Evolutionary conservation across 192 early-diverging fungal species (phyloP), one percentile per base, ranked within the genome.

Genomic region (Entomortierella beljakovae): DNA sequence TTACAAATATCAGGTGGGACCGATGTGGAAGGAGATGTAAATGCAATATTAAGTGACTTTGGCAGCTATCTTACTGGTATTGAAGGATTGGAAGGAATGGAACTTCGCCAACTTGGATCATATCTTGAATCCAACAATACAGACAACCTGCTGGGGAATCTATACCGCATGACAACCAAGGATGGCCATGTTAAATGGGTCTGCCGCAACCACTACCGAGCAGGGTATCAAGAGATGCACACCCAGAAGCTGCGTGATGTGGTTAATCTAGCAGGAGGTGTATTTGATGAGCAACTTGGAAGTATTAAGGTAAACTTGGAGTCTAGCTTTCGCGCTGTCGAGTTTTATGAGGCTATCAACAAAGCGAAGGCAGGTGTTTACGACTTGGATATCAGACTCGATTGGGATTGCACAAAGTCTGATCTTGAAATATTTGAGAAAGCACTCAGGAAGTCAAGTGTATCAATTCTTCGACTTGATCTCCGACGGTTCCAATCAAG

Each of bases 121-220:
- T 62, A 60, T 35, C 49, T 70, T 25, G 25, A 18, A 29, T 32
- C 46, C 11, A 46, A 40, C 11, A 29, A 28, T 25, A 22, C 32
- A 29, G 59, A n/a, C 23, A 70, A 62, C 29, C 35, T 61, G 0
- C 59, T 61, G 32, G 68, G 68, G 1, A 62, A 62, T 34, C 38
- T 70, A 0, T 70, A 61, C 33, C 58, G 68, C 13, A 62, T 70
- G 58, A 62, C 52, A 7, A 62, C 68, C 28, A 40, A 13, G 13
- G 59, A 56, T 34, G 68, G 68, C 20, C 59, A 70, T 31, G 68
- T 70, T 51, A 70, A 70, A 37, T 70, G 68, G 68, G 68, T 70
- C 22, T 70, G 68, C 20, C 59, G 22, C 31, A 40, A 70, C n/a
- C 68, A 70, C 38, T 70, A 55, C 59, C 51, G 59, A 32, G 42